phyloP scores from a whole-genome alignment of 495 filamentous ascomycete genomes.

The Podospora pseudopauciseta region DNA sequence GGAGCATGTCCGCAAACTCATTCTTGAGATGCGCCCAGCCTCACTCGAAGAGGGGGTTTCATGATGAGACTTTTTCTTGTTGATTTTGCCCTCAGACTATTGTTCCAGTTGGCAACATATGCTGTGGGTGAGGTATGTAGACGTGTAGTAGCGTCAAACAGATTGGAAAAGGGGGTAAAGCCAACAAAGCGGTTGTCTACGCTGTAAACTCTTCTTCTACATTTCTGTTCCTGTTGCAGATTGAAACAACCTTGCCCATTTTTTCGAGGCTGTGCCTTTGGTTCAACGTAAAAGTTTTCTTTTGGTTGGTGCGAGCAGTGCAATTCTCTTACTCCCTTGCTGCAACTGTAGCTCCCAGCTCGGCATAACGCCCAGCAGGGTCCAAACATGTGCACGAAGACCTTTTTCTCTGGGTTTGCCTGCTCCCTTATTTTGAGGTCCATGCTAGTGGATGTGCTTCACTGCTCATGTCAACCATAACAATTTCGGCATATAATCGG shows the following conservation, averaged over 20 bases:
- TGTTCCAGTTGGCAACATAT: too few relatives aligned
- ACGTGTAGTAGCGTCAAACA: not conserved
- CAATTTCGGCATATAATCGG: not conserved
- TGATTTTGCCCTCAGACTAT: not conserved
- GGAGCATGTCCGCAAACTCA: not conserved
- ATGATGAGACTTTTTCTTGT: not conserved
- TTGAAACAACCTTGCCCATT: not conserved
- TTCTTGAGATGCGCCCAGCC: not conserved
- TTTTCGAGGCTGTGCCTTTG: not conserved
- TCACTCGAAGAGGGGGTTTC: not conserved
- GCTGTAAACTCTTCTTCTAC: too few relatives aligned
- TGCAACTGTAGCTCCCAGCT: not conserved
- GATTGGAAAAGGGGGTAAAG: not conserved
- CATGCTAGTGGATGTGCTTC: not conserved
- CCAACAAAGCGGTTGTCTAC: not conserved
- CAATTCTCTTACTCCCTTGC: not conserved
- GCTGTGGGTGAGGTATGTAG: not conserved
- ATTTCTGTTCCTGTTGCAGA: too few relatives aligned
- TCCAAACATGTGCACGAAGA: too few relatives aligned
- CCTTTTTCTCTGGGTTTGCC: too few relatives aligned
- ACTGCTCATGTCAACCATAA: not conserved
- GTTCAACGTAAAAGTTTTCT: not conserved
- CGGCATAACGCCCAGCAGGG: too few relatives aligned
- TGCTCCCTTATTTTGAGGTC: too few relatives aligned
- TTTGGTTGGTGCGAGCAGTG: not conserved